phyloP scores from a whole-genome alignment of 1,139 yeast genomes.

The Nakaseomyces kungkrabaensis region DNA sequence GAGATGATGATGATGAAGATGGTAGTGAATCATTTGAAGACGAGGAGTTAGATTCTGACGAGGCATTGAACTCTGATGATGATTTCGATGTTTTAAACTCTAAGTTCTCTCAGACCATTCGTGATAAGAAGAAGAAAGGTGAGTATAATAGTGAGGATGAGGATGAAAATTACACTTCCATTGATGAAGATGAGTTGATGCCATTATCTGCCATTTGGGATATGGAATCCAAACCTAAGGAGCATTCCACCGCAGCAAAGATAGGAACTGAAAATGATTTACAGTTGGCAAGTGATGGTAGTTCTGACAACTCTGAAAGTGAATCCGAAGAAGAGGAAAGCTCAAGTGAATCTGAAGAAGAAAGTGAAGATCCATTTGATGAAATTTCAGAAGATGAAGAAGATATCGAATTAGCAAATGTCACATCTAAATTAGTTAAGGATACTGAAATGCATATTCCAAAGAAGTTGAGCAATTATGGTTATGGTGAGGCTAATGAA shows the following conservation, averaged over 20 bases:
- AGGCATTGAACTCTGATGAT: conserved; percentile 67
- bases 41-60: conserved; percentile 69
- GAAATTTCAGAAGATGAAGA: conserved; percentile 31
- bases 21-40: conserved; percentile 44
- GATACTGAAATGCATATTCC: conserved; percentile 31
- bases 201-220: conserved; percentile 87
- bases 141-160: conserved; percentile 35
- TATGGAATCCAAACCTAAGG: conserved; percentile 43
- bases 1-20: conserved; percentile 24
- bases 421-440: conserved; percentile 26
- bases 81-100: conserved; percentile 60
- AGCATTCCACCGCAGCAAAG: conserved; percentile 31
- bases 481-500: conserved; percentile 52
- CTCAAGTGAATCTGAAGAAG: conserved; percentile 22
- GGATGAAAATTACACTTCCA: conserved; percentile 36
- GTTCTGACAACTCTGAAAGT: conserved; percentile 11
- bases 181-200: conserved; percentile 67
- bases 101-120: conserved; percentile 56
- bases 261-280: conserved; percentile 30
- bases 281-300: conserved; percentile 15
- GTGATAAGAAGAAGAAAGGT: conserved; percentile 40
- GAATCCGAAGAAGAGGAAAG: conserved; percentile 23
- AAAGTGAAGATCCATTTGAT: conserved; percentile 31
- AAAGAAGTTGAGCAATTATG: conserved; percentile 40
- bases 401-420: conserved; percentile 32